Base-by-base conservation (phyloP, 495 filamentous ascomycete genomes). In the Halenospora varia region DNA sequence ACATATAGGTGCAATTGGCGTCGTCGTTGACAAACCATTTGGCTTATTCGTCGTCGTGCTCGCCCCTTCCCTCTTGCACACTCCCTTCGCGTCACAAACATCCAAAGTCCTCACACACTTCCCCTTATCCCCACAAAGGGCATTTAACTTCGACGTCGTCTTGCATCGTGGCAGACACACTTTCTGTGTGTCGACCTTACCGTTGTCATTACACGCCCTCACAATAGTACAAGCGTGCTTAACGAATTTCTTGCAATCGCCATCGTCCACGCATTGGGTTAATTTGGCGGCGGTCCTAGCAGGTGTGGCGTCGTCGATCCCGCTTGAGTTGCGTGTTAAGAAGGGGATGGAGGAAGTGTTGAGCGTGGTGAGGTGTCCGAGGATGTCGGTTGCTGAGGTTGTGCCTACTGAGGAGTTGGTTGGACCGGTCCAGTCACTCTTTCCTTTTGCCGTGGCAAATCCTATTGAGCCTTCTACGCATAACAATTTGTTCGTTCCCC, bases 401-500 rank as follows among this genome's bases (percentile, higher is more conserved):
- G 52, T 55, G 10, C 52, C 52, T 39, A 24, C 25, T 1, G 52
- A 55, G 3, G 39, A 46, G 29, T n/a, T 2, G 19, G 40, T 19
- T 35, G 52, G 52, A 47, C 52, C 42, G 52, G 24, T 46, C 3
- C 35, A 19, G 22, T 52, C 29, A 25, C 9, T 49, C 11, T 20
- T 13, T 35, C 29, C 29, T 35, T 13, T 13, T 13, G 29, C 13
- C 13, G 29, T 35, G 4, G 29, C 29, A 13, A 6, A 35, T 35
- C 29, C 29, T 13, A 62, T 63, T 17, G 64, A 66, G 24, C 56
- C 59, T 19, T 48, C 53, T 6, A 69, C 62, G 55, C 66, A 69
- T 22, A 62, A 25, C 56, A 46, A 23, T 66, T 57, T 3, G 26
- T 42, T 35, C 24, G 58, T 45, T 1, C 26, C 59, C 60, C 62